Evolutionary conservation across 2,329 filamentous ascomycete species (phyloP), one percentile per base, ranked within the genome.

Genomic region (Aciculosporium take): DNA sequence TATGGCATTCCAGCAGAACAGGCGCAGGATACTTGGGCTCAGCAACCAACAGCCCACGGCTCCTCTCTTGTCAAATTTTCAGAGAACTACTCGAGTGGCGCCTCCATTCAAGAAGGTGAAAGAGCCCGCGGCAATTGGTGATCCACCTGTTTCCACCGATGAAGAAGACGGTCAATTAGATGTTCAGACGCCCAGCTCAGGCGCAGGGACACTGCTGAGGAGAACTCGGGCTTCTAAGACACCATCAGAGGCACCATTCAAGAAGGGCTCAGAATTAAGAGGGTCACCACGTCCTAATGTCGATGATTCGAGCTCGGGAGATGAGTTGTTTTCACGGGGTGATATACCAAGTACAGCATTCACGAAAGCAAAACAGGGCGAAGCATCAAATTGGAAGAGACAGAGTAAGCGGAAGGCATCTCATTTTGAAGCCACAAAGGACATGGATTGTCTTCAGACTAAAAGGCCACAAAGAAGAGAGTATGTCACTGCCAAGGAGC

Each of bases 321-420:
- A 57, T 25, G 51, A 58, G 18, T 42, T 42, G 21, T 46, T 42
- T 25, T 43, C 44, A n/a, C 46, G 49, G 4, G 58, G 50, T 13
- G 46, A 55, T 39, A 66, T 68, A 21, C 53, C 47, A 29, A 48
- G 46, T 7, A 63, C 59, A n/a, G 43, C 25, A 10, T 67, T 66
- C 33, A 20, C 33, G 2, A 25, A 35, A 17, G 21, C 42, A n/a
- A 27, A 32, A 24, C 17, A n/a, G 20, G 13, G 40, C 28, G 37
- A 28, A 5, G 46, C 37, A 13, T 17, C 30, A 24, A 42, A 39
- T 30, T 44, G 30, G 15, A 23, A 28, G 25, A 29, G 20, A 10
- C 46, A 39, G 30, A 44, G 37, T 12, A 33, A 41, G 20, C 42
- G 40, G 23, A 36, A 43, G 31, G 42, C 41, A 13, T 37, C 36